phyloP scores from a whole-genome alignment of 495 filamentous ascomycete genomes.

The Elasticomyces elasticus region DNA sequence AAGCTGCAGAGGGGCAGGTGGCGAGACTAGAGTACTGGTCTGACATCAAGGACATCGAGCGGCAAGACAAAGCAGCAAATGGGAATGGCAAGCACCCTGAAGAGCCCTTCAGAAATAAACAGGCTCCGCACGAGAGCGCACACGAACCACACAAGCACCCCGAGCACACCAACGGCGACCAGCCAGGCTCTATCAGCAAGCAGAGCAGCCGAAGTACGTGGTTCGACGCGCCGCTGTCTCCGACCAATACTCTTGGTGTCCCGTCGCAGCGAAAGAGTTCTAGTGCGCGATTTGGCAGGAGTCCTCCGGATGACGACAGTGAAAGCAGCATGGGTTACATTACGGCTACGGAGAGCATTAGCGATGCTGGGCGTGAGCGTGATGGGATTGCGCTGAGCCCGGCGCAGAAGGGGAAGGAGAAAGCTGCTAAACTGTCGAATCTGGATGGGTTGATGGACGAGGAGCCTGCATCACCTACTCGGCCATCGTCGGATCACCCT shows the following conservation, averaged over 20 bases:
- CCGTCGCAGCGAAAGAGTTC: background rate
- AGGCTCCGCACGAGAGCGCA: constrained; percentile 6
- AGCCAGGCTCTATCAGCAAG: background rate
- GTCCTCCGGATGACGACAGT: constrained; percentile 3
- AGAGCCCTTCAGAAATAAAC: constrained; percentile 8
- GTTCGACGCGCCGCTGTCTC: constrained; percentile 9
- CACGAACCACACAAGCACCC: constrained; percentile 11
- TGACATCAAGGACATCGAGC: constrained; percentile 55
- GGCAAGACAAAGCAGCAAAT: constrained; percentile 38
- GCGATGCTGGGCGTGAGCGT: background rate
- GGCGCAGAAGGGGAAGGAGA: constrained; percentile 12
- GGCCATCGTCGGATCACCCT: background rate
- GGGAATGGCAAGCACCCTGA: constrained; percentile 5
- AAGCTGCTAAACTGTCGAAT: background rate
- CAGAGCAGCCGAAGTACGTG: background rate
- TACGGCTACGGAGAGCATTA: constrained; percentile 10
- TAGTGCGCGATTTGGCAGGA: background rate
- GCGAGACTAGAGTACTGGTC: constrained; percentile 64
- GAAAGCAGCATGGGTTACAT: constrained; percentile 2
- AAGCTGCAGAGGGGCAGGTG: constrained; percentile 58
- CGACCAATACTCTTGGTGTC: background rate
- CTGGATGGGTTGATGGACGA: constrained; percentile 12
- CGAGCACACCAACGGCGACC: constrained; percentile 3
- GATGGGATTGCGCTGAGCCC: background rate
- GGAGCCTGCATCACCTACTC: background rate